Conservation (phyloP, 345 rosid species). For the Nephelium lappaceum region DNA sequence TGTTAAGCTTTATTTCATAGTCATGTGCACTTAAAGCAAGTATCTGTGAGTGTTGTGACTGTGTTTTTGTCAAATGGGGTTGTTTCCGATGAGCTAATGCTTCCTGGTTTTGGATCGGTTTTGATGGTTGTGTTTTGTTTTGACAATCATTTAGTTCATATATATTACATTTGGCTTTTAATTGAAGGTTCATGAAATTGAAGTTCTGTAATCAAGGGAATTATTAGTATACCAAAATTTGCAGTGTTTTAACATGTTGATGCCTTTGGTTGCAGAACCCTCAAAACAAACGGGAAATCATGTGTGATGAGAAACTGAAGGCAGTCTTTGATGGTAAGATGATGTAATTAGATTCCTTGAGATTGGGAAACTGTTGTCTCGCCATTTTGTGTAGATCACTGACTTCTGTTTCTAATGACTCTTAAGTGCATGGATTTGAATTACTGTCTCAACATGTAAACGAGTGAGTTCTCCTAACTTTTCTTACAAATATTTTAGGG, state of each 20-base stretch:
- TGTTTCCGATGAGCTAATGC: too few species aligned
- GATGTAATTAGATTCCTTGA: slow-evolving; percentile 73
- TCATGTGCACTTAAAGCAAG: too few species aligned
- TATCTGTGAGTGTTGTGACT: too few species aligned
- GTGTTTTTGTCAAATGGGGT: too few species aligned
- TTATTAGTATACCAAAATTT: slow-evolving; percentile 8
- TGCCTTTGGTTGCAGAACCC: slow-evolving; percentile 65
- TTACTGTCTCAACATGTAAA: slow-evolving; percentile 7
- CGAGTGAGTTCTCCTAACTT: slow-evolving; percentile 6
- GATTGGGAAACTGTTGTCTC: slow-evolving; percentile 65
- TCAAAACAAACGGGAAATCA: slow-evolving; percentile 61
- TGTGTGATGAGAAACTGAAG: slow-evolving; percentile 82
- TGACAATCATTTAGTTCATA: background rate
- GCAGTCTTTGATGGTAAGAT: slow-evolving; percentile 62
- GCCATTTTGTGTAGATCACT: slow-evolving; percentile 60
- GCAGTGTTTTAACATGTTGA: background rate
- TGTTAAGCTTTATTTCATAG: too few species aligned
- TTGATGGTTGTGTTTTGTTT: too few species aligned
- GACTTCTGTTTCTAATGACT: slow-evolving; percentile 4
- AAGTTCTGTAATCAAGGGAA: background rate
- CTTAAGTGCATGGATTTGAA: background rate
- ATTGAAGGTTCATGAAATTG: background rate
- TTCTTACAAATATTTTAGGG: background rate
- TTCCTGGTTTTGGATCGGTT: too few species aligned
- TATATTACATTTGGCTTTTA: background rate